Evolutionary conservation across 495 filamentous ascomycete species (phyloP), one percentile per base, ranked within the genome.

Genomic region (Tuber magnatum): DNA sequence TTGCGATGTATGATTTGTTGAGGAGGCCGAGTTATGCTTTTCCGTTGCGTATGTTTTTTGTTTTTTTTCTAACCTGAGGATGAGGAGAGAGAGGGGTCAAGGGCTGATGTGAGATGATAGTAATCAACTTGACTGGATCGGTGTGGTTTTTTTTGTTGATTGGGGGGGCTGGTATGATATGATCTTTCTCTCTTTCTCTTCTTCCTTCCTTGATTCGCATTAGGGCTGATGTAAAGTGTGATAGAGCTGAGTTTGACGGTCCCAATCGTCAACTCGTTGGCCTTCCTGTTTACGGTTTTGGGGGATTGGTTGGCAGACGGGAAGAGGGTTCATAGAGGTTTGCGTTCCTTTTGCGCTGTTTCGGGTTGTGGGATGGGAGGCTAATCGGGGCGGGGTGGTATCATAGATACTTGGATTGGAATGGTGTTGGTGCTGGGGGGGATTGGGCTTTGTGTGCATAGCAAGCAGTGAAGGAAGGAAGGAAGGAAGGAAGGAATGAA

Each of bases 61-160:
- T n/a, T 39, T 22, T 18, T 32, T 8, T 32, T 35, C n/a, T n/a
- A n/a, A n/a, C n/a, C n/a, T n/a, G n/a, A n/a, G n/a, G n/a, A n/a
- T n/a, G n/a, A n/a, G n/a, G n/a, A n/a, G n/a, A n/a, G 56, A 65
- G 28, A 28, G n/a, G 51, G 24, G 10, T 61, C 2, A 61, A 56
- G 32, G 46, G 65, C 78, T 81, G 39, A 81, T 75, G 20, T 18
- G 44, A 22, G 14, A 24, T 56, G 35, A 10, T 43, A 80, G 84
- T 97, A 71, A 86, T 97, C 41, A 99, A 99, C 81, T 83, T 97
- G 79, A 97, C 95, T 46, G 95, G 95, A 74, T 97, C 93, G 81
- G 87, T 99, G 76, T 99, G 95, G 95, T 99, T 99, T 81, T 99
- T 99, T 81, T 83, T 97, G 79, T 85, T 99, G 76, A 92, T 99